Evolutionary conservation across 805 yeast species (phyloP), one percentile per base, ranked within the genome.

Genomic region (Wickerhamiella sorbophila): DNA sequence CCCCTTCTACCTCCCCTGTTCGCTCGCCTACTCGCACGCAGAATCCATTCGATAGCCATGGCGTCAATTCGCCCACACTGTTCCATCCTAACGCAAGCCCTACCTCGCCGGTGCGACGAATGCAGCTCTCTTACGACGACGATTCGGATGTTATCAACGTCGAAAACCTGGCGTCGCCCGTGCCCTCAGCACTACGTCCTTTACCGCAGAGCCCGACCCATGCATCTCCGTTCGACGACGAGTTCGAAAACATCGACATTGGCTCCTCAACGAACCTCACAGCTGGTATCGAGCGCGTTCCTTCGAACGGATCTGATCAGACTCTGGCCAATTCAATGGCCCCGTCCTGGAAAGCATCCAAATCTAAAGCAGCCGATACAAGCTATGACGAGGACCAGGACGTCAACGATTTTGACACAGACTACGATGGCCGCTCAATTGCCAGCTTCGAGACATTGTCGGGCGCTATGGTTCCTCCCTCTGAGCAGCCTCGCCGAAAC

Each of bases 401-500:
- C n/a, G 18, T n/a, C 8, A n/a, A 35, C 31, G 38, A 22, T 21
- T 35, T 35, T 15, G 38, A 35, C 38, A 18, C 19, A 12, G 31
- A 22, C 38, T 21, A 35, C 12, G 38, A 35, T 5, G 38, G 38
- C 5, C 17, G 19, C n/a, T 35, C 38, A 3, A 9, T 35, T 6
- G 38, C 16, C 4, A 22, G 31, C 16, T n/a, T 35, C 18, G 31
- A 35, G 18, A 35, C 38, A 3, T n/a, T 35, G 5, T 22, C 38
- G 19, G 38, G 22, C 14, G 33, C 8, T 6, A 15, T n/a, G n/a
- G 14, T 35, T 9, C 52, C 56, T 10, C 49, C 40, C 15, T 33
- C 44, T 9, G 43, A 49, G 21, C 66, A 61, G 47, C 82, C 83
- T 8, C 70, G 75, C 40, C 74, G 84, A 52, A 79, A 79, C 49